Evolutionary conservation across 169 alveolate genomes (phyloP).

Genomic region (Plasmodium sp.): DNA sequence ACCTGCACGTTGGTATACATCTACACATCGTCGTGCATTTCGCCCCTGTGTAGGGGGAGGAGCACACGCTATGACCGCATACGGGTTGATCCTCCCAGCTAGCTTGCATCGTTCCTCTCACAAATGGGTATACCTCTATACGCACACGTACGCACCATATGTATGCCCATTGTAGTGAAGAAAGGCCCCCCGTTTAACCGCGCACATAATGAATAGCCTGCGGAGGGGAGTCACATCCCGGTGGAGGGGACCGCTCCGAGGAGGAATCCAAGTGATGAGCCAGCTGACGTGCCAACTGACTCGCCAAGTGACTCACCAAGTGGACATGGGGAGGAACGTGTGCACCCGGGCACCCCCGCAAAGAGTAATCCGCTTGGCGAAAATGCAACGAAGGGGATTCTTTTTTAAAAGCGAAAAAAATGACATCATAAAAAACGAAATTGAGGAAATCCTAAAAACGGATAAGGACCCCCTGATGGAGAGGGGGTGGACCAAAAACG

Average conservation of each 20-base stretch:
- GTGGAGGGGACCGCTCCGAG: not conserved
- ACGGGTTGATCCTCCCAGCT: not conserved
- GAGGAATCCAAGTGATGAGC: not conserved
- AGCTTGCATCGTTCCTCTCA: not conserved
- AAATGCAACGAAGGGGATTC: not conserved
- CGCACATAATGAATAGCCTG: not conserved
- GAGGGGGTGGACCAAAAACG: not conserved
- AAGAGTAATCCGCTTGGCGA: not conserved
- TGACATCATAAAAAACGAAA: constrained; percentile 53
- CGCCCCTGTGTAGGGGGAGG: not conserved
- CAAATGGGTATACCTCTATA: not conserved
- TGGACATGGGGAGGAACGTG: not conserved
- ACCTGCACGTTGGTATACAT: not conserved
- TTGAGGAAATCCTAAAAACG: constrained; percentile 40
- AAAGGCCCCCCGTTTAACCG: not conserved
- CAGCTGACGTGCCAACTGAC: not conserved
- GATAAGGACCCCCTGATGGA: not conserved
- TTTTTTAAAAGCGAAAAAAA: constrained; percentile 48
- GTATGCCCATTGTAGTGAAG: not conserved
- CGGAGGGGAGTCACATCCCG: not conserved
- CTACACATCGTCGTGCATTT: not conserved
- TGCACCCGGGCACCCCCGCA: not conserved
- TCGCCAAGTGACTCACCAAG: not conserved
- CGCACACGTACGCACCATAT: not conserved
- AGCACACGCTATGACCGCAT: not conserved